A percentile compares a stretch with the other conserved stretches of the same genome.
phyloP scores from a whole-genome alignment of 2,329 filamentous ascomycete genomes.

The Teratosphaeria viscida region DNA sequence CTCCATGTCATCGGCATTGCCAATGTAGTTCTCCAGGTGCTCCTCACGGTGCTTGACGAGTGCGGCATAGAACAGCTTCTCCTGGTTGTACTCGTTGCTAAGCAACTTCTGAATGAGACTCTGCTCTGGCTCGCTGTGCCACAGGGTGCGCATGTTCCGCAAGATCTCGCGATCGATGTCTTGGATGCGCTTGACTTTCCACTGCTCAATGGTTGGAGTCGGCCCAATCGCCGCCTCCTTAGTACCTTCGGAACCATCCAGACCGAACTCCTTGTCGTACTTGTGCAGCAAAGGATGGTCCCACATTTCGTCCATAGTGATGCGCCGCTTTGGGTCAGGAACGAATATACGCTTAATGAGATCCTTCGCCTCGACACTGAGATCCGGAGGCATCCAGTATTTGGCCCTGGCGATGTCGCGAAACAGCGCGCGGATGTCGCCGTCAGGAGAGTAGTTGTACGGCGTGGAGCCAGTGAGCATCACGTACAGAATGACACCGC shows the following conservation, averaged over 20 bases:
- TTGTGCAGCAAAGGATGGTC: conserved; percentile 75
- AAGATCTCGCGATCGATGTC: conserved; percentile 75
- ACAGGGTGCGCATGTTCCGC: conserved; percentile 77
- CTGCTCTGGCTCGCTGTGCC: conserved; percentile 73
- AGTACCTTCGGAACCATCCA: conserved; percentile 46
- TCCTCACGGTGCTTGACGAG: conserved; percentile 73
- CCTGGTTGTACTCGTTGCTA: conserved; percentile 56
- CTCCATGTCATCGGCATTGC: conserved; percentile 54
- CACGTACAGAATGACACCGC: conserved; percentile 81
- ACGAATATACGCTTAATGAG: conserved; percentile 72
- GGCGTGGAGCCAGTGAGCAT: conserved; percentile 75
- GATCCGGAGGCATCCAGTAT: conserved; percentile 35
- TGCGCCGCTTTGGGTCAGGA: conserved; percentile 65
- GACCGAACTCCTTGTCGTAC: conserved; percentile 61
- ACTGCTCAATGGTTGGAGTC: conserved; percentile 49
- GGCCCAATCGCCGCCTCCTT: conserved; percentile 42
- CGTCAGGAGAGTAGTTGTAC: conserved; percentile 57
- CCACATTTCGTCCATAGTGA: conserved; percentile 75
- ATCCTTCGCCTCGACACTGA: conserved; percentile 61
- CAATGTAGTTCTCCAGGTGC: conserved; percentile 74
- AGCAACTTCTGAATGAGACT: conserved; percentile 59
- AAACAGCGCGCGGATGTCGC: conserved; percentile 55
- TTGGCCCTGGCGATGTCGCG: conserved; percentile 40
- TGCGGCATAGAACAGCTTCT: conserved; percentile 86
- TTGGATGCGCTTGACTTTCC: conserved; percentile 48